Percentiles rank a stretch among this genome's conserved stretches.
Evolutionary conservation across 2,329 filamentous ascomycete genomes (phyloP).

Genomic region (Aspergillus luchuensis): DNA sequence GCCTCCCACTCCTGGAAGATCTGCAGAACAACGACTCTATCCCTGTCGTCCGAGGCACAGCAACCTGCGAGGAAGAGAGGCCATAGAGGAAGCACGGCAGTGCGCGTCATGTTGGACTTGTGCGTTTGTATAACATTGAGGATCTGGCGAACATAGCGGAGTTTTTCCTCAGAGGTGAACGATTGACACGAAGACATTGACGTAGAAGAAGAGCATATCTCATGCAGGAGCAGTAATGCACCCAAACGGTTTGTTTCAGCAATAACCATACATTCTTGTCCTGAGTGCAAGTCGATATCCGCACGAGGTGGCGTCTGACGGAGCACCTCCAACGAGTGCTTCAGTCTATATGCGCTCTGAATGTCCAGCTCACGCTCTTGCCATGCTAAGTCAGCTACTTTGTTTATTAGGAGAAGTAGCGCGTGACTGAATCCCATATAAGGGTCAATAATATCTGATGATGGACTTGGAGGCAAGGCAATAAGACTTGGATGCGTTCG

Average conservation of each 20-base stretch:
- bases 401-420: not conserved
- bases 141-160: not conserved
- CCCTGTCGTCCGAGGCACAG: constrained; percentile 24
- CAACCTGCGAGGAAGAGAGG: constrained; percentile 32
- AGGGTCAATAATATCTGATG: not conserved
- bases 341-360: not conserved
- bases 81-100: constrained; percentile 30
- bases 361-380: not conserved
- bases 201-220: not conserved
- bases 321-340: not conserved
- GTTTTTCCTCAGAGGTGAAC: not conserved
- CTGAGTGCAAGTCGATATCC: not conserved
- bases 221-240: not conserved
- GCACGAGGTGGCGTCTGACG: not conserved
- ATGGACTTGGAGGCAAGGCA: not conserved
- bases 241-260: not conserved
- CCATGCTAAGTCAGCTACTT: not conserved
- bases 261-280: not conserved
- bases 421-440: not conserved
- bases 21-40: constrained; percentile 25
- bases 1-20: constrained; percentile 26
- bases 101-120: constrained; percentile 22
- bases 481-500: not conserved
- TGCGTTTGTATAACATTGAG: not conserved
- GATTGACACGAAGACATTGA: not conserved